Conservation (phyloP, 352 stramenopile species). For the Peronospora belbahrii region DNA sequence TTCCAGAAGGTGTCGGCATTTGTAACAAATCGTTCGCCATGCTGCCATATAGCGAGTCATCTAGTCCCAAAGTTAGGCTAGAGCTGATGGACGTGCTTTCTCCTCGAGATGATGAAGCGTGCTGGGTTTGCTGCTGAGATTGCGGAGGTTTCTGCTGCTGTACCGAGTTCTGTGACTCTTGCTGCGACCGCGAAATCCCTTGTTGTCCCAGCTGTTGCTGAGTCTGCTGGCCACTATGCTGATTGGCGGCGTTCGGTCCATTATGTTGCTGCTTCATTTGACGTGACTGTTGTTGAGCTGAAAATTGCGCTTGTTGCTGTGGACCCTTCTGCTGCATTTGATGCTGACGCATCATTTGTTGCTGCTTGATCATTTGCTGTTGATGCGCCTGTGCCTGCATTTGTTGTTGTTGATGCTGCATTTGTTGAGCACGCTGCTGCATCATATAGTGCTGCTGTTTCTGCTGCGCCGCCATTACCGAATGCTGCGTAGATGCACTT, state of each 20-base stretch:
- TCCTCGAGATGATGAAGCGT: constrained; percentile 18
- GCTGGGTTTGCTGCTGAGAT: constrained; percentile 20
- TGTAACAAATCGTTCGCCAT: constrained; percentile 52
- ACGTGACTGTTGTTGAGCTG: constrained; percentile 19
- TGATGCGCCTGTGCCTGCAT: constrained; percentile 35
- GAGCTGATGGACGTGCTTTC: constrained; percentile 45
- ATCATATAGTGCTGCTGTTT: constrained; percentile 46
- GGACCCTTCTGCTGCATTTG: constrained; percentile 29
- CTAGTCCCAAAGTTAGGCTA: constrained; percentile 38
- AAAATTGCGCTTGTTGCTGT: constrained; percentile 26
- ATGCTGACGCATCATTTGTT: constrained; percentile 40
- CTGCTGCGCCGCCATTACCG: constrained; percentile 22
- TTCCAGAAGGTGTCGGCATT: constrained; percentile 39
- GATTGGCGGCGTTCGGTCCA: constrained; percentile 25
- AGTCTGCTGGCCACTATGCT: constrained; percentile 36
- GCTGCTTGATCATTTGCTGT: constrained; percentile 38
- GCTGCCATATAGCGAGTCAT: constrained; percentile 52
- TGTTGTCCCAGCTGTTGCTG: constrained; percentile 34
- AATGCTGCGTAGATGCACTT: constrained; percentile 22
- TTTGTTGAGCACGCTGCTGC: constrained; percentile 42
- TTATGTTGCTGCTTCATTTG: constrained; percentile 30
- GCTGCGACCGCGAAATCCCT: constrained; percentile 19
- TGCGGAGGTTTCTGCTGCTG: constrained; percentile 25
- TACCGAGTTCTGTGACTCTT: constrained; percentile 15
- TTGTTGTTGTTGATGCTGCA: constrained; percentile 42